These are phyloP conservation scores for Ceratocystis alfenasii DNA, from an alignment of 2,329 filamentous ascomycete species.

Conservation along the genomic window DNA sequence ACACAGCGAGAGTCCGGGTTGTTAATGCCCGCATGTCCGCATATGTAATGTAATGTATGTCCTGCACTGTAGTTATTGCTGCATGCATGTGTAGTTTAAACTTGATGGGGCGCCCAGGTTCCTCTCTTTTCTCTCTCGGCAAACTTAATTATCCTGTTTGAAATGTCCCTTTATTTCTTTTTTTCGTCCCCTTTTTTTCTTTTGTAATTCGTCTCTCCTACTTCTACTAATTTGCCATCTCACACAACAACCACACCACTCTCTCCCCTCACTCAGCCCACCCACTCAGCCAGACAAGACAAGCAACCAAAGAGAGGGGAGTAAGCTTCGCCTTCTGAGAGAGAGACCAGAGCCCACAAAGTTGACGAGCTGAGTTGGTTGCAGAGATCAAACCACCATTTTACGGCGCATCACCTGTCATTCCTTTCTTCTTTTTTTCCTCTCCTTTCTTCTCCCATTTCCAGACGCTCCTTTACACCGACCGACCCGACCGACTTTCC, in stretches of 20 bases:
- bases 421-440: constrained; percentile 3
- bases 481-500: neutral
- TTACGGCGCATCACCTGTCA: neutral
- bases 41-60: neutral
- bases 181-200: constrained; percentile 8
- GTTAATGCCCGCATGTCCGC: neutral
- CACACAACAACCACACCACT: constrained; percentile 4
- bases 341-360: neutral
- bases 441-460: neutral
- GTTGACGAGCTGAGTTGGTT: neutral
- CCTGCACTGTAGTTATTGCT: neutral
- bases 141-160: neutral
- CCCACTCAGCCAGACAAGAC: neutral
- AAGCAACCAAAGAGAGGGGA: constrained; percentile 1
- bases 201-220: neutral
- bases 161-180: constrained; percentile 7
- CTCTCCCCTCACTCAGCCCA: too few relatives aligned
- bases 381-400: neutral
- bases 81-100: neutral
- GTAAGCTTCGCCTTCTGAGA: neutral
- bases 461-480: neutral
- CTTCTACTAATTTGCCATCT: neutral
- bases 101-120: constrained; percentile 1
- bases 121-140: neutral
- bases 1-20: neutral